Evolutionary conservation across 768 basidiomycete species (phyloP).

Genomic region (Boletus patriciae): DNA sequence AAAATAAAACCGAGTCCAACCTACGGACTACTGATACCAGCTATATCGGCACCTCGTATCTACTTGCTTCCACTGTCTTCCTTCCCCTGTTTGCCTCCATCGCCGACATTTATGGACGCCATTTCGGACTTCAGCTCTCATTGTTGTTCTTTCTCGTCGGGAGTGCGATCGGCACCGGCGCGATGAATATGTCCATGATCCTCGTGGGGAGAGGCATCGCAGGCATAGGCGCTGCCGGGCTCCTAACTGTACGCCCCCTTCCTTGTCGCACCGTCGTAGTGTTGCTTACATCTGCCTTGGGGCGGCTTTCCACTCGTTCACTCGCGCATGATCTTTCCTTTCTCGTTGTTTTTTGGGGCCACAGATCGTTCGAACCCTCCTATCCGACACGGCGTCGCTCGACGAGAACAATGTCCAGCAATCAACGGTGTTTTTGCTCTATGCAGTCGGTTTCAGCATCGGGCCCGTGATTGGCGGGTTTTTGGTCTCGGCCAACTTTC

Average conservation of each 20-base stretch:
- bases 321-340: neutral
- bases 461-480: constrained; percentile 47
- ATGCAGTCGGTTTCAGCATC: constrained; percentile 41
- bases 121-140: constrained; percentile 46
- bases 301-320: neutral
- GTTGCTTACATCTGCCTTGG: neutral
- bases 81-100: constrained; percentile 51
- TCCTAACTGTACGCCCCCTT: constrained; percentile 32
- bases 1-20: neutral
- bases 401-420: constrained; percentile 45
- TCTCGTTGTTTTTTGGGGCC: neutral
- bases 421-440: constrained; percentile 43
- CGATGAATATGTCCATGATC: constrained; percentile 45
- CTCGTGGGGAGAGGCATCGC: constrained; percentile 49
- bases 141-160: constrained; percentile 48
- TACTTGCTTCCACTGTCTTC: constrained; percentile 53
- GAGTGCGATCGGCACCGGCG: constrained; percentile 48
- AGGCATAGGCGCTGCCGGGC: constrained; percentile 49
- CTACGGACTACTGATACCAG: constrained; percentile 19
- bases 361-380: constrained; percentile 42
- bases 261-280: neutral
- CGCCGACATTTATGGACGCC: constrained; percentile 51
- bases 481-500: constrained; percentile 41
- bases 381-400: constrained; percentile 45
- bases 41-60: constrained; percentile 51